Conservation (phyloP, 768 basidiomycete species). For the Pulveroboletus frians region DNA sequence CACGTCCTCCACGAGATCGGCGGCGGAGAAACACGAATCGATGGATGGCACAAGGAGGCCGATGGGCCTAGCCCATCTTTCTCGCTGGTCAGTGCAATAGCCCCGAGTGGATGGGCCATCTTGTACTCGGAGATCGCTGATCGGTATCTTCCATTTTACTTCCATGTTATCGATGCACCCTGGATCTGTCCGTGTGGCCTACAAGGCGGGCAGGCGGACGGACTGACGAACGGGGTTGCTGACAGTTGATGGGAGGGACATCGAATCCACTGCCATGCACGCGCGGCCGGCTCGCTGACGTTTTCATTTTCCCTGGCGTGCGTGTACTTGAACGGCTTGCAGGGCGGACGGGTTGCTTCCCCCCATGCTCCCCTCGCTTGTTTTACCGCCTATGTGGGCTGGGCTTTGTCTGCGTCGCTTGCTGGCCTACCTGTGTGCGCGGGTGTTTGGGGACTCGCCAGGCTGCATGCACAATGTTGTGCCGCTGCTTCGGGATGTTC, state of each 20-base stretch:
- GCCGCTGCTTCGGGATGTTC: not conserved
- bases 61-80: not conserved
- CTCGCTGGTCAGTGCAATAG: not conserved
- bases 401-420: not conserved
- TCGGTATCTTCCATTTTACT: conserved; percentile 2
- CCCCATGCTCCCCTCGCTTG: not conserved
- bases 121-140: not conserved
- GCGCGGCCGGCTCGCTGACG: not conserved
- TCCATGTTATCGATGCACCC: not conserved
- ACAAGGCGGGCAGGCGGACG: not conserved
- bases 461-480: not conserved
- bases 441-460: not conserved
- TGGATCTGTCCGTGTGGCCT: not conserved
- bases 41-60: not conserved
- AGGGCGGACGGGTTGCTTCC: not conserved
- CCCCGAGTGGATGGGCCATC: not conserved
- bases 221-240: not conserved
- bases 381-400: not conserved
- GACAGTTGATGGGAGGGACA: conserved; percentile 3
- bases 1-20: not conserved
- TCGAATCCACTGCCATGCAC: not conserved
- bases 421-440: not conserved
- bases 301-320: not conserved
- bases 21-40: conserved; percentile 3
- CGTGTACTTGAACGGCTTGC: not conserved